Evolutionary conservation across 2,329 filamentous ascomycete genomes (phyloP), one percentile per base, ranked within the genome.

Genomic region (Epichloe festucae): DNA sequence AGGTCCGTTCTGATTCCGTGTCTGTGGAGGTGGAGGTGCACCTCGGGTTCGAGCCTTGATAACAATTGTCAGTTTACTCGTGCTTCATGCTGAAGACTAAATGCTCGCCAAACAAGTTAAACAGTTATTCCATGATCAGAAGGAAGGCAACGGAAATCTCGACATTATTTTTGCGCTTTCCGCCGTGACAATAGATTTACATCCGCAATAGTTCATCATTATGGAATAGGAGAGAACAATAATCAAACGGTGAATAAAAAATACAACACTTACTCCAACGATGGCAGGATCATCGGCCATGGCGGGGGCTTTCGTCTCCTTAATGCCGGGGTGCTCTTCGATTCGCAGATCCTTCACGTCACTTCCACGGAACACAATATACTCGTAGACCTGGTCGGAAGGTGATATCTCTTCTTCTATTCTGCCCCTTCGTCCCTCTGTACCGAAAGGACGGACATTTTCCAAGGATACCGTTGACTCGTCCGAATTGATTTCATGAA

Each of bases 111-210:
- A 55, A 55, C 21, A 51, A 49, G n/a, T 50, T 53, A 49, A 52
- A 48, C 36, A 40, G 27, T 17, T 52, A 41, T 49, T 52, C 50
- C 53, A 50, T 35, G 43, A 82, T 95, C 89, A 96, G 89, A 95
- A 96, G 90, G 90, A 96, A 96, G 90, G 89, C 90, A 96, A 95
- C 90, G 89, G 90, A 95, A 84, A 86, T 84, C 81, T 95, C 90
- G 84, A 95, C 90, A 95, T 75, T 79, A 78, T 89, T 74, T 81
- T 83, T 95, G 89, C 89, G 89, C 89, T 86, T 85, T 86, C 86
- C 85, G 84, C 82, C 78, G 80, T 79, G 75, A 77, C 66, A 80
- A 76, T 46, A 78, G 72, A 71, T 94, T 95, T 88, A 93, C 88
- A 95, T 95, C 90, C 90, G 89, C 79, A 85, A 87, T 95, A 73